A percentile compares a stretch with the other conserved stretches of the same genome.
Conservation (phyloP, 495 filamentous ascomycete species). For the Parathielavia hyrcaniae region DNA sequence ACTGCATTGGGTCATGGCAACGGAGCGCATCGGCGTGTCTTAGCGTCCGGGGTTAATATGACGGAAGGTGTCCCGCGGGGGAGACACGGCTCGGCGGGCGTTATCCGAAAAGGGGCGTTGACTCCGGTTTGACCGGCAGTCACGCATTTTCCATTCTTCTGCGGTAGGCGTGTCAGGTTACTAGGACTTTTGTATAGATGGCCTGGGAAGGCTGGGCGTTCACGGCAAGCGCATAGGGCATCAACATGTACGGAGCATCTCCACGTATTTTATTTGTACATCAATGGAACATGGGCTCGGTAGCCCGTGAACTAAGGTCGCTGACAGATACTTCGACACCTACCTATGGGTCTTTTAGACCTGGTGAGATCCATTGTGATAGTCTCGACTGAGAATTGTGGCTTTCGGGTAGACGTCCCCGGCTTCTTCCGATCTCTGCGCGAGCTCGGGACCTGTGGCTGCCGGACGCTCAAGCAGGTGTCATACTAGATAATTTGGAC, state of each 20-base stretch:
- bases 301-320: too few relatives aligned
- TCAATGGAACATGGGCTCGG: too few relatives aligned
- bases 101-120: constrained; percentile 7
- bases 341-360: too few relatives aligned
- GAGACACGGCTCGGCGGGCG: constrained; percentile 6
- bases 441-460: too few relatives aligned
- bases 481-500: too few relatives aligned
- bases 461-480: too few relatives aligned
- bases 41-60: not conserved
- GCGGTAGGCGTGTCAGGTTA: not conserved
- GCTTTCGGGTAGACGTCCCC: too few relatives aligned
- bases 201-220: not conserved
- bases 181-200: constrained; percentile 9
- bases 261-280: not conserved
- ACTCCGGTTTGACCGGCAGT: not conserved
- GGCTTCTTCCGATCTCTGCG: too few relatives aligned
- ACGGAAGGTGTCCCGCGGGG: not conserved
- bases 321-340: too few relatives aligned
- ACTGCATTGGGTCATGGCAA: constrained; percentile 11
- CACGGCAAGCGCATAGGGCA: not conserved
- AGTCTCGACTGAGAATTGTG: too few relatives aligned
- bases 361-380: too few relatives aligned
- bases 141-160: not conserved
- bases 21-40: not conserved
- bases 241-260: not conserved